phyloP scores from a whole-genome alignment of 2,329 filamentous ascomycete species.

The Diaporthe citrichinensis region DNA sequence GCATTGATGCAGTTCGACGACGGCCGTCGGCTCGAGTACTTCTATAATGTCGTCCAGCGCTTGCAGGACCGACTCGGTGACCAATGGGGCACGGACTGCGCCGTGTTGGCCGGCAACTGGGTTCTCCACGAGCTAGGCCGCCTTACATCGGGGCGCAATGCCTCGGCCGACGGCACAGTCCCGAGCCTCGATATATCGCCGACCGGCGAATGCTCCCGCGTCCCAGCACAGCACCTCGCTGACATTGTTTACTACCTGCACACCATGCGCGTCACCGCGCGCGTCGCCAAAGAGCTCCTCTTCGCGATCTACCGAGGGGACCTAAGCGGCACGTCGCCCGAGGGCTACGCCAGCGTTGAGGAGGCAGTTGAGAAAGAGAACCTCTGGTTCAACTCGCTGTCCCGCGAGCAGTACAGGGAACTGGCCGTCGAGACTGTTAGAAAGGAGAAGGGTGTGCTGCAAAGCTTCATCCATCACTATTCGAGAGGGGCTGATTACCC shows the following conservation, averaged over 20 bases:
- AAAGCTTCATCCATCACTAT: constrained; percentile 58
- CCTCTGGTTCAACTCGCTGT: constrained; percentile 70
- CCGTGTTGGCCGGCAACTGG: constrained; percentile 72
- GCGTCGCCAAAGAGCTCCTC: constrained; percentile 71
- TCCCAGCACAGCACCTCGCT: constrained; percentile 63
- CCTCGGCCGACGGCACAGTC: constrained; percentile 35
- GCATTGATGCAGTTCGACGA: constrained; percentile 83
- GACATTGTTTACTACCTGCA: constrained; percentile 66
- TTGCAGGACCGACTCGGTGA: constrained; percentile 52
- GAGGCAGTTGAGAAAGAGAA: constrained; percentile 61
- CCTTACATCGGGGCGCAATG: constrained; percentile 66
- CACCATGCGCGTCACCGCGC: constrained; percentile 65
- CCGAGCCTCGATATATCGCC: constrained; percentile 52
- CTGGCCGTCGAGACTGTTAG: constrained; percentile 62
- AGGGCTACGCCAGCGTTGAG: constrained; percentile 54
- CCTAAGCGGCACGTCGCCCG: constrained; percentile 47
- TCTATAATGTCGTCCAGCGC: constrained; percentile 74
- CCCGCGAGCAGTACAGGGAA: constrained; percentile 60
- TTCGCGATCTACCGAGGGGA: constrained; percentile 65
- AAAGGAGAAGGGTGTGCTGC: constrained; percentile 60
- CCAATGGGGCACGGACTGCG: constrained; percentile 51
- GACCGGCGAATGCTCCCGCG: constrained; percentile 61
- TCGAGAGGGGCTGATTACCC: constrained; percentile 58
- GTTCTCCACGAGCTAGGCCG: constrained; percentile 83
- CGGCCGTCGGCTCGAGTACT: constrained; percentile 86